Evolutionary conservation across 2,329 filamentous ascomycete species (phyloP).

Genomic region (Coniochaeta prunicola): DNA sequence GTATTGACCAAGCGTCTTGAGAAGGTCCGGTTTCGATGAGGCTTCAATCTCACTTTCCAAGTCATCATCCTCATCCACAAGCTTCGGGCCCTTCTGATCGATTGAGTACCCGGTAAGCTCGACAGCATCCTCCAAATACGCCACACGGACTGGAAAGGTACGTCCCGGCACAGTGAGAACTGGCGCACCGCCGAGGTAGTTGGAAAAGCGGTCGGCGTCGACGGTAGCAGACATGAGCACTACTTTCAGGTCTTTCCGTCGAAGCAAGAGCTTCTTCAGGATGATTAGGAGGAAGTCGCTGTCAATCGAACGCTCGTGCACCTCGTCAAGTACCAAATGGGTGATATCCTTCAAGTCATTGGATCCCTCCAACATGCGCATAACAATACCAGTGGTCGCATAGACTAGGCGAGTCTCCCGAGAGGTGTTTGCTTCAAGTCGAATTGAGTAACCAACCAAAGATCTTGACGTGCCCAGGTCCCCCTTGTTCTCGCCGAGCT

Average conservation of each 20-base stretch:
- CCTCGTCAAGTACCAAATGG: slow-evolving; percentile 93
- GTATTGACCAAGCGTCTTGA: slow-evolving; percentile 64
- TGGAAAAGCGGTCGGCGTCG: slow-evolving; percentile 84
- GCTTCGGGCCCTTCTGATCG: slow-evolving; percentile 41
- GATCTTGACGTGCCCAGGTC: slow-evolving; percentile 80
- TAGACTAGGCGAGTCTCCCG: slow-evolving; percentile 80
- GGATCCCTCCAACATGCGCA: slow-evolving; percentile 90
- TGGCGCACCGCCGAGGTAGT: slow-evolving; percentile 78
- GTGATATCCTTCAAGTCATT: slow-evolving; percentile 84
- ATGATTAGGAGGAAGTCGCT: slow-evolving; percentile 94
- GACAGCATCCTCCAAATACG: slow-evolving; percentile 87
- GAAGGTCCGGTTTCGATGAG: slow-evolving; percentile 48
- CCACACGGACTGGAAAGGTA: slow-evolving; percentile 85
- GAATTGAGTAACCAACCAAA: slow-evolving; percentile 88
- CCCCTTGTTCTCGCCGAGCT: slow-evolving; percentile 76
- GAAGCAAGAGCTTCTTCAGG: slow-evolving; percentile 70
- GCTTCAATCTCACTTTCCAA: slow-evolving; percentile 42
- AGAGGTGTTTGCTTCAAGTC: slow-evolving; percentile 80
- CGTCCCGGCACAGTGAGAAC: slow-evolving; percentile 86
- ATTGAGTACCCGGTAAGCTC: slow-evolving; percentile 72
- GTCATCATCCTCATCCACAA: slow-evolving; percentile 50
- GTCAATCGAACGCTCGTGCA: slow-evolving; percentile 93
- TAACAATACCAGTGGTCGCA: slow-evolving; percentile 87
- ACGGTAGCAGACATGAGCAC: slow-evolving; percentile 97
- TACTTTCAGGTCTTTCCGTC: slow-evolving; percentile 78